phyloP scores from a whole-genome alignment of 352 stramenopile genomes.

The Globisporangium recalcitrans region DNA sequence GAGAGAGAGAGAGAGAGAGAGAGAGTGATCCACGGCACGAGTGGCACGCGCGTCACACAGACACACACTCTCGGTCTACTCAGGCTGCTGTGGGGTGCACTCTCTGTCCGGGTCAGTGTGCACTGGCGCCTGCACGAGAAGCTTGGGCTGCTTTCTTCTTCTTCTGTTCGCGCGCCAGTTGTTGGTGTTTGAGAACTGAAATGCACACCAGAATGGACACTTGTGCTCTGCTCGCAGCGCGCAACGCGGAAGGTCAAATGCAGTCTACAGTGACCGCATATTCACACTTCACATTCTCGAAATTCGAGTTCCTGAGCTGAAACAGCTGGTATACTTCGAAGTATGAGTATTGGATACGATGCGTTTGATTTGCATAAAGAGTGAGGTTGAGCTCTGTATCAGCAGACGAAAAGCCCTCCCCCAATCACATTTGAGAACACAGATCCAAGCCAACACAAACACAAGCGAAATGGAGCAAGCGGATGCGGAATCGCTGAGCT shows the following conservation, averaged over 20 bases:
- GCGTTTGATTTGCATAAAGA: no score
- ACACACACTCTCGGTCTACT: neutral
- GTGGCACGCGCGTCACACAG: neutral
- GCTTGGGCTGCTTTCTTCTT: neutral
- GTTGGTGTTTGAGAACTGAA: neutral
- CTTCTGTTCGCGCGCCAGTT: neutral
- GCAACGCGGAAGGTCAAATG: neutral
- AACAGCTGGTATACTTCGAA: no score
- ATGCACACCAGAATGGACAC: neutral
- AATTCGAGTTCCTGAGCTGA: no score
- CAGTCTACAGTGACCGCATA: neutral
- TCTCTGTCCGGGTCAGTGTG: neutral
- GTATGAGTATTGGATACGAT: no score
- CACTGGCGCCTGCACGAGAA: neutral
- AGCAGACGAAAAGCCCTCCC: no score
- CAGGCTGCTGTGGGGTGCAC: neutral
- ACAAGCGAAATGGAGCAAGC: constrained; percentile 42
- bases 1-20: neutral
- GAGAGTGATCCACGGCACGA: no score
- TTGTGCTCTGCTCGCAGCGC: neutral
- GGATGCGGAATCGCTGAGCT: constrained; percentile 49
- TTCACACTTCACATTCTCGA: neutral
- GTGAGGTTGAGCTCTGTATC: no score
- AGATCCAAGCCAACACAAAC: neutral
- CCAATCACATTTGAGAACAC: no score